These are phyloP conservation scores for Alternaria triticina DNA, from an alignment of 2,329 filamentous ascomycete genomes.

Conservation along the genomic window DNA sequence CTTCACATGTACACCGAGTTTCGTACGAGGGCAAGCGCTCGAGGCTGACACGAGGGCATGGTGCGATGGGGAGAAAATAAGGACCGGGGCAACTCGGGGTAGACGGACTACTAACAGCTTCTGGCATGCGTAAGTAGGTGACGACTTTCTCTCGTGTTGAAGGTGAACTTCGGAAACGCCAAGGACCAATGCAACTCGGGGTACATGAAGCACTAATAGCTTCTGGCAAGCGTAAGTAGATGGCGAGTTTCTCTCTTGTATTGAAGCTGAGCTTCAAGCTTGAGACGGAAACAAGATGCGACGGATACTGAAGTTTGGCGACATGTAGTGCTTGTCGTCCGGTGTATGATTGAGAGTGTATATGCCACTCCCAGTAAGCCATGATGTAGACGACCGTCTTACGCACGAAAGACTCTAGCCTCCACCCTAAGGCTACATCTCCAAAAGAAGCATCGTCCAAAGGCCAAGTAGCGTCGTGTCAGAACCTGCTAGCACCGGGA, in stretches of 20 bases:
- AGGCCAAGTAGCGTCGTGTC: neutral
- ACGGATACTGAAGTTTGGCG: neutral
- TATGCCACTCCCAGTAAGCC: neutral
- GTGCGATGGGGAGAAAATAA: neutral
- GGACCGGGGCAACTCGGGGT: neutral
- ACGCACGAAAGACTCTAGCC: neutral
- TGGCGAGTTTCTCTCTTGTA: neutral
- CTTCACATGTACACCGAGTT: neutral
- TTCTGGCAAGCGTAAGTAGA: neutral
- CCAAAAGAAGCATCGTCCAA: neutral
- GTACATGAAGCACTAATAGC: neutral
- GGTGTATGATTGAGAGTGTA: neutral
- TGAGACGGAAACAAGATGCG: neutral
- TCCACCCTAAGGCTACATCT: neutral
- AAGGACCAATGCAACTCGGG: neutral
- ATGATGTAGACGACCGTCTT: neutral
- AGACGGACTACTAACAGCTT: neutral
- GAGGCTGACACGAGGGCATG: fast-evolving
- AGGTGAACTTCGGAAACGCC: neutral
- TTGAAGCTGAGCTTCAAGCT: neutral
- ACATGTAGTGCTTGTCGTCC: neutral
- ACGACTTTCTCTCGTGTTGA: neutral
- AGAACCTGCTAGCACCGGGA: neutral
- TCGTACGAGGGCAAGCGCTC: neutral
- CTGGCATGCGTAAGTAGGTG: neutral